phyloP scores from a whole-genome alignment of 768 basidiomycete species.

The Pleurotus pulmonarius region DNA sequence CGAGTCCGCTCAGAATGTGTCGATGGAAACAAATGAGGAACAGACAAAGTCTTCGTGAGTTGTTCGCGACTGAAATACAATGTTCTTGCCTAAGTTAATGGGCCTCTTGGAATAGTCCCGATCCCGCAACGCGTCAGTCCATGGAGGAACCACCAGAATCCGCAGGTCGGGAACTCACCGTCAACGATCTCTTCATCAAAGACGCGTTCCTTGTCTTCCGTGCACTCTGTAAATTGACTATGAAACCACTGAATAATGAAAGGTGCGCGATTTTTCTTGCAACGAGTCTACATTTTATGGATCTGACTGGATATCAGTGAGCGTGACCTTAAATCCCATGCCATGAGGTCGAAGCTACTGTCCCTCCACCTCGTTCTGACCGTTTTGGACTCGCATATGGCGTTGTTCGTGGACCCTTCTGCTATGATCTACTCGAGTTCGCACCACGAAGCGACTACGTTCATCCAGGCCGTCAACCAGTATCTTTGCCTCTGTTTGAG shows the following conservation, averaged over 20 bases:
- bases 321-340: constrained; percentile 92
- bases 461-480: constrained; percentile 92
- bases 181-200: constrained; percentile 91
- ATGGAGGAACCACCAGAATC: constrained; percentile 27
- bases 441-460: constrained; percentile 81
- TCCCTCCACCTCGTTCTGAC: constrained; percentile 93
- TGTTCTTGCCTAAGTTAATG: not conserved
- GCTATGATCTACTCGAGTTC: constrained; percentile 93
- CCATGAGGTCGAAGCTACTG: constrained; percentile 94
- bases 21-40: not conserved
- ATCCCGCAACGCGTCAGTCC: constrained; percentile 7
- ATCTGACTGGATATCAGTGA: constrained; percentile 51
- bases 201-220: constrained; percentile 98
- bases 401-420: constrained; percentile 80
- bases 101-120: constrained; percentile 8
- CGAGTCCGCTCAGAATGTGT: not conserved
- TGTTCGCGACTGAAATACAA: too few relatives aligned
- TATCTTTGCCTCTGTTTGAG: constrained; percentile 92
- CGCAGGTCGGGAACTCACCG: constrained; percentile 43
- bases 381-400: constrained; percentile 88
- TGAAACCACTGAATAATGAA: constrained; percentile 94
- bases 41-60: too few relatives aligned
- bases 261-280: constrained; percentile 49
- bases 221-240: constrained; percentile 94
- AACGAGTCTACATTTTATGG: constrained; percentile 5